phyloP scores from a whole-genome alignment of 768 basidiomycete genomes.

The Boletus subparvulus region DNA sequence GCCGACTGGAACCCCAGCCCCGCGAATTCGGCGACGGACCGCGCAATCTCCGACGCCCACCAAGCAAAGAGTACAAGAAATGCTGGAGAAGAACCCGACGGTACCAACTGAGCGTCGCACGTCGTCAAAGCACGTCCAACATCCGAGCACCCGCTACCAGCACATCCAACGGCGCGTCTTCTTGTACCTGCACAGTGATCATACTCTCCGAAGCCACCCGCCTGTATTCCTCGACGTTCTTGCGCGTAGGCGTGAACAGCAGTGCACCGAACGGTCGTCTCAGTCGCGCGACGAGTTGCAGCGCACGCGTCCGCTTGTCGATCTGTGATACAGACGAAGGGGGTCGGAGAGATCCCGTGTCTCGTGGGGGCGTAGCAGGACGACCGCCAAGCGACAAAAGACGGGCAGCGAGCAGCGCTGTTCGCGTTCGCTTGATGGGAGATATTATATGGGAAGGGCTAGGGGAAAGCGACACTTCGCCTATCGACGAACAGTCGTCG shows the following conservation, averaged over 20 bases:
- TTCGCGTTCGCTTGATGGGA: neutral
- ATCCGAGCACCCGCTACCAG: neutral
- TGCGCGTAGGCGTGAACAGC: constrained; percentile 1
- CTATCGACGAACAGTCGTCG: neutral
- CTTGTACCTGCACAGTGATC: constrained; percentile 8
- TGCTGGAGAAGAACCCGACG: no score
- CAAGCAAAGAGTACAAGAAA: no score
- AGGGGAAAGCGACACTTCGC: neutral
- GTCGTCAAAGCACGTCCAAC: constrained; percentile 10
- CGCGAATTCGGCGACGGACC: no score
- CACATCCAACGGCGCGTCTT: neutral
- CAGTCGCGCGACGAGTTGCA: no score
- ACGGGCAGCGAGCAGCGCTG: neutral
- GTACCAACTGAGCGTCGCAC: neutral
- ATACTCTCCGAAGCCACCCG: no score
- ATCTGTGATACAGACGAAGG: neutral
- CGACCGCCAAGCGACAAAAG: neutral
- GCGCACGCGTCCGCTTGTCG: neutral
- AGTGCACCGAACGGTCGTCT: constrained; percentile 8
- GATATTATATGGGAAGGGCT: neutral
- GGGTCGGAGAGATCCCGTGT: neutral
- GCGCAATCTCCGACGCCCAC: no score
- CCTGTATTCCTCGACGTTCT: neutral
- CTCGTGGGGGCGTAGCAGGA: neutral
- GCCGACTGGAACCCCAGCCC: no score